Base-by-base conservation (phyloP, 129 eudicot species). In the Deinandra increscens region DNA sequence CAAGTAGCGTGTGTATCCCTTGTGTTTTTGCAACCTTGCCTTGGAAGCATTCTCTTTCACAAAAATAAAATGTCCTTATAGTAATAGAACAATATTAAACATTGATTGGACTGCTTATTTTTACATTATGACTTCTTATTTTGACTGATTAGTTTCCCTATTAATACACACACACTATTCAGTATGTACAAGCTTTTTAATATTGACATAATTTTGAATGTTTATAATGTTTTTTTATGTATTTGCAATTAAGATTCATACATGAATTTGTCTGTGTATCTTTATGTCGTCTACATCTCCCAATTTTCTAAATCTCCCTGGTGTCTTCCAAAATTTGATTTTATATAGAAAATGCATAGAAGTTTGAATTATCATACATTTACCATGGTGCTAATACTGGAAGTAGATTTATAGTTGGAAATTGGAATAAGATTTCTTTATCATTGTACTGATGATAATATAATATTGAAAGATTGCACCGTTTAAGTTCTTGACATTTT, bases 401-500 rank as follows among this genome's bases (percentile, higher is more conserved):
- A 34, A 12, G 60, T 69, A 69, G 51, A 69, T 69, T 38, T 9
- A 13, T 38, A 53, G 7, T 51, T 34, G 18, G n/a, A n/a, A n/a
- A n/a, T n/a, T n/a, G n/a, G 18, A 67, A 23, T 41, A 19, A 53
- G 60, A 19, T 20, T 9, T 19, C 18, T 58, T 54, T 13, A 58
- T 58, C 64, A 58, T 58, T 29, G 19, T 58, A 29, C 19, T 60
- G 7, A 2, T 9, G 36, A 50, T 58, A 29, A 58, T 26, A 39
- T 29, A 13, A 58, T 58, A 12, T 58, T 14, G 18, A 15, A 41
- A 39, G 34, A 38, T 44, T 5, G 10, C 10, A 14, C 31, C 19
- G 12, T 17, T 42, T 45, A 36, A 62, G 51, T 62, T 49, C 17
- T 68, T 66, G 78, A 67, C 58, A 31, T 77, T 73, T 64, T 68